Base-by-base conservation (phyloP, 1,284 basidiomycete species). In the Cutaneotrichosporon sp. region DNA sequence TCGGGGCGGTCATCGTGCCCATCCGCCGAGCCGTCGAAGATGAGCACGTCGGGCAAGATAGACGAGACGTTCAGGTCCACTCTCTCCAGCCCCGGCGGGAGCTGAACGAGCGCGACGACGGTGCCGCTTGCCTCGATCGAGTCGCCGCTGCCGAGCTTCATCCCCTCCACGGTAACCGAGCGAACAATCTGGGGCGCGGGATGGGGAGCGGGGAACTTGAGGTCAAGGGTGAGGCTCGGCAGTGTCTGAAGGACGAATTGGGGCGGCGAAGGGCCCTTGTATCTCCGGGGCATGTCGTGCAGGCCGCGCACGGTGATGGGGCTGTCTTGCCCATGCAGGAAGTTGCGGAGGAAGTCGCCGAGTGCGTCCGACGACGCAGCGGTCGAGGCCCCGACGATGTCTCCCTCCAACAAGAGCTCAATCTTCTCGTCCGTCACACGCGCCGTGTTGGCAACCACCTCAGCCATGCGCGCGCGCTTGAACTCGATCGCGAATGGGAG, bases 101-200 rank as follows among this genome's bases (percentile, higher is more conserved):
- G 59, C 29, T 72, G 62, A 8, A 79, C 65, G n/a, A 69, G 54
- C 4, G 77, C 79, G 10, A 78, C 62, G 36, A 80, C 76, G 1
- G 63, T 69, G 9, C 79, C 79, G 5, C 71, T 72, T 3, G 72
- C 76, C 22, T 60, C 66, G 66, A 54, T 73, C 3, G 73, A 76
- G 9, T 49, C 55, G 4, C 51, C 56, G 13, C 52, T 55, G 7
- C 57, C 61, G 6, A 71, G 54, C 20, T 72, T 67, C 75, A 80
- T 79, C 36, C 70, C 68, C 51, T 81, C 77, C 49, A 81, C 78
- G 0, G 77, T 75, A 2, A 81, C 77, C 1, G 64, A 64, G 34
- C 70, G 64, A 25, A 81, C 75, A 52, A 81, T 66, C 25, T 77
- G 69, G 0, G 78, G 77, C 4, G 67, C 67, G 0, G 75, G 74